A percentile compares a stretch with the other conserved stretches of the same genome.
These are phyloP conservation scores for Aphanoascus verrucosus DNA, from an alignment of 2,329 filamentous ascomycete genomes.

Conservation along the genomic window DNA sequence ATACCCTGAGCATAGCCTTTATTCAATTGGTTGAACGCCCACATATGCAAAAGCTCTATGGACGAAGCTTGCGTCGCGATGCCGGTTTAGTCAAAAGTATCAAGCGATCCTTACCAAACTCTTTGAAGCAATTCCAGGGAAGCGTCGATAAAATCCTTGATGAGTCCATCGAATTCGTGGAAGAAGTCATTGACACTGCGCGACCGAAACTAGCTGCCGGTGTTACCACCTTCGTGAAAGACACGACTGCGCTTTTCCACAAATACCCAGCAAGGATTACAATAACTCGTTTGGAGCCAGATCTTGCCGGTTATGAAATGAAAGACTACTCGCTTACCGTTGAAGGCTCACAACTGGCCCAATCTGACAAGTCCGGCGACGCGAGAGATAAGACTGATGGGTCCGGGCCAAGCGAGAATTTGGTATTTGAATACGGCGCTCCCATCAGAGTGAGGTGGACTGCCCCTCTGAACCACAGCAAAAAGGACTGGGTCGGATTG, in stretches of 20 bases:
- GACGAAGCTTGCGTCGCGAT: constrained; percentile 67
- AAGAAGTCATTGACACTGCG: constrained; percentile 78
- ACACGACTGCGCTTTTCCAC: constrained; percentile 79
- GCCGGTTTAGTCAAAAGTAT: constrained; percentile 88
- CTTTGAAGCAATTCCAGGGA: constrained; percentile 71
- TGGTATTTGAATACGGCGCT: constrained; percentile 77
- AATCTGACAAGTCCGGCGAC: constrained; percentile 57
- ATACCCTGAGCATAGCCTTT: constrained; percentile 74
- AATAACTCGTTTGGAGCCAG: constrained; percentile 66
- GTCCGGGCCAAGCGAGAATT: constrained; percentile 52
- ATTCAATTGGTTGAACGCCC: constrained; percentile 90
- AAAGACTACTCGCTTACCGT: constrained; percentile 70
- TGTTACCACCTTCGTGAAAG: constrained; percentile 75
- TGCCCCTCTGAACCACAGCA: constrained; percentile 75
- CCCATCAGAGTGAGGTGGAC: constrained; percentile 86
- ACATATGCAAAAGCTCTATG: constrained; percentile 97
- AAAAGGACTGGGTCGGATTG: constrained; percentile 88
- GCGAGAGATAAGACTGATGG: constrained; percentile 56
- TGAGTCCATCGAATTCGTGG: constrained; percentile 77
- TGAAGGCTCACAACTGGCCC: constrained; percentile 48
- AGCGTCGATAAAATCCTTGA: constrained; percentile 79
- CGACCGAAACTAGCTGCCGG: constrained; percentile 77
- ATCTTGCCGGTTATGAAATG: constrained; percentile 67
- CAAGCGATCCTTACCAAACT: constrained; percentile 71
- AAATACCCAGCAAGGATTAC: constrained; percentile 78